Percentiles rank a stretch among this genome's conserved stretches.
Evolutionary conservation across 1,284 basidiomycete genomes (phyloP).

Genomic region (Peniophora sp.): DNA sequence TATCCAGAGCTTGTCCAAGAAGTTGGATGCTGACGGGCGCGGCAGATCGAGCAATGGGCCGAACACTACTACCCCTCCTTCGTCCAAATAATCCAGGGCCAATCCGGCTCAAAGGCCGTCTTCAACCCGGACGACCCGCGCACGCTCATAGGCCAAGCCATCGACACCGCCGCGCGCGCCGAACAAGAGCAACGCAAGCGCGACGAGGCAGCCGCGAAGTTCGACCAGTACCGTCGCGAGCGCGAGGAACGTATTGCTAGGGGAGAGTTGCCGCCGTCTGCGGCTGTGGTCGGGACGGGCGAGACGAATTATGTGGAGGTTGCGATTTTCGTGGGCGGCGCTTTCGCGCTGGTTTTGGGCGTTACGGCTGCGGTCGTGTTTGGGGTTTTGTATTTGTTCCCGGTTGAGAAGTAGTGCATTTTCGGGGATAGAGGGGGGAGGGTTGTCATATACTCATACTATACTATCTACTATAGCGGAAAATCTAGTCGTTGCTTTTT

Average conservation of each 20-base stretch:
- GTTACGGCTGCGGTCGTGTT: conserved; percentile 26
- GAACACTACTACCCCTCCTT: conserved; percentile 88
- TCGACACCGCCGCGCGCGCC: conserved; percentile 18
- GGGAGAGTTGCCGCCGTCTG: conserved; percentile 8
- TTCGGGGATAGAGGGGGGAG: too few species aligned
- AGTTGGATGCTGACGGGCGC: not conserved
- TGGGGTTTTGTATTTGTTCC: conserved; percentile 22
- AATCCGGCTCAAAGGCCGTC: conserved; percentile 22
- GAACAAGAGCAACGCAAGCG: conserved; percentile 32
- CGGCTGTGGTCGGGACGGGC: not conserved
- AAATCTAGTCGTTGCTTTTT: too few species aligned
- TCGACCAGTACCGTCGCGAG: not conserved
- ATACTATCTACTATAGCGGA: too few species aligned
- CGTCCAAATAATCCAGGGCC: conserved; percentile 39
- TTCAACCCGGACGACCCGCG: conserved; percentile 51
- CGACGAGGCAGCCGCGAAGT: conserved; percentile 7
- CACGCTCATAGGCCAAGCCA: conserved; percentile 33
- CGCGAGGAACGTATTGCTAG: conserved; percentile 13
- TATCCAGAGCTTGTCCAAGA: not conserved
- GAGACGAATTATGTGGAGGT: conserved; percentile 17
- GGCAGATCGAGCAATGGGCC: conserved; percentile 85
- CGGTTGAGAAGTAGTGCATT: not conserved
- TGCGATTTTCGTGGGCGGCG: conserved; percentile 27
- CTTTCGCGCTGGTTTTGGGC: conserved; percentile 29
- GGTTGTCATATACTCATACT: too few species aligned